These are phyloP conservation scores for Mycena galopus DNA, from an alignment of 768 basidiomycete genomes.

Conservation along the genomic window DNA sequence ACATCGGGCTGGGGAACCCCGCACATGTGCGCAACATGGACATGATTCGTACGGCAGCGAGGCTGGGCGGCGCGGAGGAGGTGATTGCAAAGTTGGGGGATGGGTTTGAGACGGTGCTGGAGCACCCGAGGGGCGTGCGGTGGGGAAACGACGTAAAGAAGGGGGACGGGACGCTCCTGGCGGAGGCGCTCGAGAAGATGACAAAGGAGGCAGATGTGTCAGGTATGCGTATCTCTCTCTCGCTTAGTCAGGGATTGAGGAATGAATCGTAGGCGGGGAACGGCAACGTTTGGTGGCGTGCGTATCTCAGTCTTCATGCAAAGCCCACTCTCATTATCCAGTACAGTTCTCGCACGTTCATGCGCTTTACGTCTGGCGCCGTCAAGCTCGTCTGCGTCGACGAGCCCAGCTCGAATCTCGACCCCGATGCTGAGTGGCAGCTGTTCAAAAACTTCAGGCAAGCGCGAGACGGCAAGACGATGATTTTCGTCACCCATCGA, in stretches of 20 bases:
- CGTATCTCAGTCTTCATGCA: constrained; percentile 37
- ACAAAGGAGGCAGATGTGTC: constrained; percentile 49
- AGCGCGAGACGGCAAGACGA: constrained; percentile 62
- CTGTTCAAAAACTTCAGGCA: constrained; percentile 58
- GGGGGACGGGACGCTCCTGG: constrained; percentile 34
- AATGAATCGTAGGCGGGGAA: constrained; percentile 57
- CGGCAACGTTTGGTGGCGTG: constrained; percentile 65
- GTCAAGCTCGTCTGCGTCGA: constrained; percentile 67
- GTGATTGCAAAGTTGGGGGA: constrained; percentile 30
- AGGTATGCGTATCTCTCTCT: constrained; percentile 13
- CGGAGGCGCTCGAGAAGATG: constrained; percentile 44
- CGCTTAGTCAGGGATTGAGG: constrained; percentile 46
- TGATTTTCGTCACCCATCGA: constrained; percentile 70
- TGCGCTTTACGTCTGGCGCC: constrained; percentile 58
- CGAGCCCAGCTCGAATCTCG: constrained; percentile 70
- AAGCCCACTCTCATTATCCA: background rate
- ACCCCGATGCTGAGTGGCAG: constrained; percentile 66
- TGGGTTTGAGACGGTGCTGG: constrained; percentile 33
- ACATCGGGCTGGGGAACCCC: constrained; percentile 52
- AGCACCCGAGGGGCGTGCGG: constrained; percentile 13
- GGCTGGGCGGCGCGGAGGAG: constrained; percentile 42
- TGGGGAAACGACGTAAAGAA: constrained; percentile 18
- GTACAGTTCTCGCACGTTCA: constrained; percentile 63
- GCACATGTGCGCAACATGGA: constrained; percentile 29
- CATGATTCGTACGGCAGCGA: constrained; percentile 41